Evolutionary conservation across 768 basidiomycete genomes (phyloP).

Genomic region (Macrolepiota dolichaula): DNA sequence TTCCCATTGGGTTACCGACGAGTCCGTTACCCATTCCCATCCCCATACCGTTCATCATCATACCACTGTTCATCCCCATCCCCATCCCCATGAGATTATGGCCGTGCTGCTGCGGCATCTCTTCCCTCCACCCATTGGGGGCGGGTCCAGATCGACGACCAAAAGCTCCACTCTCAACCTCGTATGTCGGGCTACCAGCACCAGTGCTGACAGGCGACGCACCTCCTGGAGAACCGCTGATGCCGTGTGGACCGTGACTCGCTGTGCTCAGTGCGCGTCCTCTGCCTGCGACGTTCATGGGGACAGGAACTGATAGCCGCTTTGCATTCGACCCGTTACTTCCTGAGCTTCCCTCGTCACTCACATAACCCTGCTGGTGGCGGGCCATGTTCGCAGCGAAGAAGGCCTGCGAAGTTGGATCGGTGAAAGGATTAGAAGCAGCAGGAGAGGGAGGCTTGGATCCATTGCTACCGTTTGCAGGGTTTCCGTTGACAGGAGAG

Average conservation of each 20-base stretch:
- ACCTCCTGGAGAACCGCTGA: constrained; percentile 9
- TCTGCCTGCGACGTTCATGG: not conserved
- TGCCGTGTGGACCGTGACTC: constrained; percentile 3
- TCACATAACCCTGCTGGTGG: constrained; percentile 12
- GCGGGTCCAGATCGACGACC: not conserved
- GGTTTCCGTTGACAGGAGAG: constrained; percentile 7
- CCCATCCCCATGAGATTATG: constrained; percentile 11
- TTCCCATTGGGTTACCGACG: constrained; percentile 12
- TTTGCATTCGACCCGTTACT: constrained; percentile 10
- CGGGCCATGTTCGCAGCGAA: constrained; percentile 7
- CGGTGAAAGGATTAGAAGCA: constrained; percentile 6
- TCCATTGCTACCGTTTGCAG: constrained; percentile 7
- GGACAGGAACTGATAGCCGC: constrained; percentile 3
- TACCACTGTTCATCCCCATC: constrained; percentile 1
- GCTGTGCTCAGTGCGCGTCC: constrained; percentile 10
- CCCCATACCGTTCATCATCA: constrained; percentile 12
- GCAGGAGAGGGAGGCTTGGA: constrained; percentile 12
- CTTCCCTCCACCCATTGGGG: constrained; percentile 10
- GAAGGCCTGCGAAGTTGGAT: constrained; percentile 12
- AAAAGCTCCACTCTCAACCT: constrained; percentile 6
- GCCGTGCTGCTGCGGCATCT: constrained; percentile 1
- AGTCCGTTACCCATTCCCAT: constrained; percentile 15
- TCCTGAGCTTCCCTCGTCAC: constrained; percentile 6
- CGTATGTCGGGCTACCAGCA: constrained; percentile 13
- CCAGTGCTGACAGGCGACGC: constrained; percentile 9